Percentiles rank a stretch among this genome's conserved stretches.
Evolutionary conservation across 345 rosid genomes (phyloP).

Genomic region (Eucalyptus leucophloia): DNA sequence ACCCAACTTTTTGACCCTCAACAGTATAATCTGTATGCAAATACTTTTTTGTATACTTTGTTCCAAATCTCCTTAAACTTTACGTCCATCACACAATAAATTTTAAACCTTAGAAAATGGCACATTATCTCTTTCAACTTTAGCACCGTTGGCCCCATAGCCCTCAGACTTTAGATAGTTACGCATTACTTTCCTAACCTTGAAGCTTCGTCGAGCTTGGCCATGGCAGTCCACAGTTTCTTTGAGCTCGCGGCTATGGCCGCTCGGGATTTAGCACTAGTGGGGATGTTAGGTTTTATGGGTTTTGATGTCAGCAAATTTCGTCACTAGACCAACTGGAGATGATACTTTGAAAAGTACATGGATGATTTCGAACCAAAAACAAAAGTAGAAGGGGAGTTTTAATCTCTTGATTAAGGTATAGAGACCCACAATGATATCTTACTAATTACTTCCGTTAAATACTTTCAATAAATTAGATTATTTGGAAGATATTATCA

Average conservation of each 20-base stretch:
- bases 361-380: background rate
- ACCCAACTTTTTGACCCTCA: background rate
- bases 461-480: no score
- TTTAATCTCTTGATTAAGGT: background rate
- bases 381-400: background rate
- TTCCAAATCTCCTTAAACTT: background rate
- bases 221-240: background rate
- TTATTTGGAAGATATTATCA: no score
- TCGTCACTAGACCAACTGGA: accelerated
- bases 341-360: background rate
- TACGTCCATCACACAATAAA: background rate
- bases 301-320: background rate
- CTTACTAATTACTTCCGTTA: no score
- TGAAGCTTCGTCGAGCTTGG: background rate
- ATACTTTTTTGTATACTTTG: background rate
- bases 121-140: background rate
- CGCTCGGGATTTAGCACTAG: accelerated
- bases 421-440: background rate
- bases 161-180: background rate
- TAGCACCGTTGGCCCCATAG: background rate
- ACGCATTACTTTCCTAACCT: background rate
- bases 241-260: background rate
- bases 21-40: no score
- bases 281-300: background rate
- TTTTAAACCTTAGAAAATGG: no score